A percentile compares a stretch with the other conserved stretches of the same genome.
phyloP scores from a whole-genome alignment of 306 rosid genomes.

The Bauhinia variegata region DNA sequence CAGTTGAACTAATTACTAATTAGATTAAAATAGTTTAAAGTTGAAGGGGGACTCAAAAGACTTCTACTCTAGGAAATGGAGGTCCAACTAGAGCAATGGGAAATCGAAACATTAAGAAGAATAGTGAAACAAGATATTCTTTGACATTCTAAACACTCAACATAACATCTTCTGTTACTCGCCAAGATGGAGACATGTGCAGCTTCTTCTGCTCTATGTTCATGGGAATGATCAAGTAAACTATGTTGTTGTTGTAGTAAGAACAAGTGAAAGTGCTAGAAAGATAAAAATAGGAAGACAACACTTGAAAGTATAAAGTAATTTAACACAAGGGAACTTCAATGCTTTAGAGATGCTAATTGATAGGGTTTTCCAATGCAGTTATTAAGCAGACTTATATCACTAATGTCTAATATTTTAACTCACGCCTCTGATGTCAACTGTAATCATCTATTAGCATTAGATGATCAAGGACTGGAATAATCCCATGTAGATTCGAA shows the following conservation, averaged over 20 bases:
- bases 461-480: slow-evolving; percentile 3
- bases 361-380: background rate
- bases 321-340: too few species aligned
- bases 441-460: slow-evolving; percentile 6
- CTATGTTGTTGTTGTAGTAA: slow-evolving; percentile 21
- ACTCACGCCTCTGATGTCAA: background rate
- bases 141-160: slow-evolving; percentile 4
- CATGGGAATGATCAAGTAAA: slow-evolving; percentile 10
- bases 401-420: slow-evolving; percentile 4
- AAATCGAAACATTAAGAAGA: slow-evolving; percentile 6
- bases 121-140: slow-evolving; percentile 2
- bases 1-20: too few species aligned
- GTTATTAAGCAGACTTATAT: background rate
- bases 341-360: too few species aligned
- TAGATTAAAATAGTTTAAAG: background rate
- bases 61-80: background rate
- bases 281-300: slow-evolving; percentile 9
- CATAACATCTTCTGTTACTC: slow-evolving; percentile 6
- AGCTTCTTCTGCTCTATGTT: background rate
- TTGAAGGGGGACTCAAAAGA: slow-evolving; percentile 19
- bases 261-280: slow-evolving; percentile 12
- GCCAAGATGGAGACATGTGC: background rate
- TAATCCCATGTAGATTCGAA: background rate
- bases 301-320: background rate
- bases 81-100: background rate